Evolutionary conservation across 2,329 filamentous ascomycete species (phyloP).

Genomic region (Alternaria alternata): DNA sequence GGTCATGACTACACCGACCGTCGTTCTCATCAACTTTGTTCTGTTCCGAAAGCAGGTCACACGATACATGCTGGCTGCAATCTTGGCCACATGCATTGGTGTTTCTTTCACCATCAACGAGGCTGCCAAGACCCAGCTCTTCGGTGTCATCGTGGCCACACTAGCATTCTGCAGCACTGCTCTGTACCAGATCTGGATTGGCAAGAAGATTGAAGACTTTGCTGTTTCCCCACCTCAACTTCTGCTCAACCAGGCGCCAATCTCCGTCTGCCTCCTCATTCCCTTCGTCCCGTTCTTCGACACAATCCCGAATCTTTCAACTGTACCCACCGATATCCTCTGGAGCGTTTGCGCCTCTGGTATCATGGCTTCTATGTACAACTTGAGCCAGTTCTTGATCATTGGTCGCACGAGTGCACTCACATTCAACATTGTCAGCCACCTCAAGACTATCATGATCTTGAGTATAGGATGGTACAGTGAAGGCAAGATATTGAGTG

Average conservation of each 20-base stretch:
- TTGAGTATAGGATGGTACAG: conserved; percentile 57
- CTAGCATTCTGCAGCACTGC: conserved; percentile 56
- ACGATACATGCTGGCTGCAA: conserved; percentile 51
- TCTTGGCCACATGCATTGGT: conserved; percentile 55
- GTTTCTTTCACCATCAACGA: conserved; percentile 56
- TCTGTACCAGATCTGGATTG: conserved; percentile 60
- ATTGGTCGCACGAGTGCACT: conserved; percentile 52
- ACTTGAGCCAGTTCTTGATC: conserved; percentile 55
- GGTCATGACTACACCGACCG: conserved; percentile 59
- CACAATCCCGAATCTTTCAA: conserved; percentile 49
- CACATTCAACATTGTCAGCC: conserved; percentile 53
- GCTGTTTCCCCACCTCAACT: conserved; percentile 55
- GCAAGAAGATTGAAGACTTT: conserved; percentile 59
- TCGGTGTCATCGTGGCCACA: conserved; percentile 54
- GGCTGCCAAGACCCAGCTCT: conserved; percentile 50
- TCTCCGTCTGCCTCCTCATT: conserved; percentile 55
- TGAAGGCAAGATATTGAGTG: conserved; percentile 53
- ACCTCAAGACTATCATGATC: conserved; percentile 58
- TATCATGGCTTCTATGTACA: conserved; percentile 54
- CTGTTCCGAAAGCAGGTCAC: conserved; percentile 55
- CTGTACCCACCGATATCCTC: conserved; percentile 52
- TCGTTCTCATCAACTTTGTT: conserved; percentile 57
- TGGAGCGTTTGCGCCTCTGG: conserved; percentile 53
- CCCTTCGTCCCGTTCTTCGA: conserved; percentile 56
- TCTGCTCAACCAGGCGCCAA: conserved; percentile 57